phyloP scores from a whole-genome alignment of 306 rosid species.

The Oxytropis ochrocephala region DNA sequence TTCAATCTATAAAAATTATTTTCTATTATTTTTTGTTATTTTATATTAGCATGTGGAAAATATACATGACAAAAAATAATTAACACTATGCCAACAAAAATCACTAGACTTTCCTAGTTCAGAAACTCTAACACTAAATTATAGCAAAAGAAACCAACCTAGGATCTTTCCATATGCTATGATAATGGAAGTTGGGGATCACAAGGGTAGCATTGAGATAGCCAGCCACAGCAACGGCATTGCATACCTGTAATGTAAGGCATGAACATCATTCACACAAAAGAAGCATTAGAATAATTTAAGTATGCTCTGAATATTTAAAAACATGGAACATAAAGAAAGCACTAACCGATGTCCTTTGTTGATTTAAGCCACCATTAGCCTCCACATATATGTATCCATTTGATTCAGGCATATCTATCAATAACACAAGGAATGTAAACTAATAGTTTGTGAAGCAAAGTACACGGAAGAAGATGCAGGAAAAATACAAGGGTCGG shows the following conservation, averaged over 20 bases:
- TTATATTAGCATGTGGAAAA: constrained; percentile 1
- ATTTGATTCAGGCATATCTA: constrained; percentile 81
- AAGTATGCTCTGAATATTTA: constrained; percentile 9
- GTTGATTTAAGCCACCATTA: constrained; percentile 96
- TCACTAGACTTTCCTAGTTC: background rate
- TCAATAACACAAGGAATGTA: constrained; percentile 11
- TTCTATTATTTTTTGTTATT: background rate
- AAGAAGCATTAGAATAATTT: constrained; percentile 2
- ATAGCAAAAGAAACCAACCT: constrained; percentile 51
- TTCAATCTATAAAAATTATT: background rate
- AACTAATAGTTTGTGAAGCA: background rate
- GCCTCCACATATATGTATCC: constrained; percentile 95
- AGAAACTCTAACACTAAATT: background rate
- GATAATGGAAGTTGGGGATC: constrained; percentile 92
- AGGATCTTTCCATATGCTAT: constrained; percentile 99
- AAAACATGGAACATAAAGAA: constrained; percentile 9
- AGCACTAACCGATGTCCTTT: constrained; percentile 83
- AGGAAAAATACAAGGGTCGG: too few relatives aligned
- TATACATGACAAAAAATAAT: background rate
- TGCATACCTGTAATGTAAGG: constrained; percentile 70
- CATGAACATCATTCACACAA: constrained; percentile 26
- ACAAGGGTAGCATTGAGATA: constrained; percentile 96
- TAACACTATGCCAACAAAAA: background rate
- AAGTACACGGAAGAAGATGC: constrained; percentile 2
- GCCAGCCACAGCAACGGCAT: constrained; percentile 98